Evolutionary conservation across 2,329 filamentous ascomycete genomes (phyloP), one percentile per base, ranked within the genome.

Genomic region (Coniochaeta sp.): DNA sequence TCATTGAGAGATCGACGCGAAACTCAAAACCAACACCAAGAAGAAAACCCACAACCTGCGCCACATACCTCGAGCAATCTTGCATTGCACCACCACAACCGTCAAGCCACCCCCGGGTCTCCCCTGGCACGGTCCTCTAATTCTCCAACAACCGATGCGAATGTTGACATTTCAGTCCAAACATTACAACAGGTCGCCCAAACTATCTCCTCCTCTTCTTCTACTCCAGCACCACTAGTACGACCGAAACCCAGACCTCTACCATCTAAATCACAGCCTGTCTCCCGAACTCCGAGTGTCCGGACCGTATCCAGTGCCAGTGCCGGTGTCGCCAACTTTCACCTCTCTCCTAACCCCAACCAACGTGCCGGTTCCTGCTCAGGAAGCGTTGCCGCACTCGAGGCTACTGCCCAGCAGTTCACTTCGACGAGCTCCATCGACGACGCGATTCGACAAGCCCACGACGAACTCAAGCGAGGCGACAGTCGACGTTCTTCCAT

Each of bases 381-480:
- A 16, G 77, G 77, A 63, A 90, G 86, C 70, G 83, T 91, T 56
- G 82, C 85, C 57, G 81, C 84, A 48, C 79, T 91, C 56, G 87
- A 92, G 67, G 83, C 86, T 57, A 85, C 83, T 10, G 87, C 87
- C 48, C 87, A 91, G 67, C 79, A 83, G 57, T 74, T 91, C 66
- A 88, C 85, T 59, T 79, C 81, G 71, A 85, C 83, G 52, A 87
- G 84, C 56, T 89, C 87, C 55, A 87, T 91, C 62, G 86, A 87
- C 60, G 82, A 87, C 71, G 86, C 88, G 59, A 91, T 91, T 60
- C 80, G 86, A 53, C 82, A 86, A 62, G 74, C 89, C 57, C 83
- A 89, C 67, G 74, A 82, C 55, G 83, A 88, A 66, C 73, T 87
- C 63, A 89, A 88, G 69, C 78, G 82, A 58, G 81, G 75, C 62